Conservation (phyloP, 2,329 filamentous ascomycete genomes). For the Xylaria multiplex region DNA sequence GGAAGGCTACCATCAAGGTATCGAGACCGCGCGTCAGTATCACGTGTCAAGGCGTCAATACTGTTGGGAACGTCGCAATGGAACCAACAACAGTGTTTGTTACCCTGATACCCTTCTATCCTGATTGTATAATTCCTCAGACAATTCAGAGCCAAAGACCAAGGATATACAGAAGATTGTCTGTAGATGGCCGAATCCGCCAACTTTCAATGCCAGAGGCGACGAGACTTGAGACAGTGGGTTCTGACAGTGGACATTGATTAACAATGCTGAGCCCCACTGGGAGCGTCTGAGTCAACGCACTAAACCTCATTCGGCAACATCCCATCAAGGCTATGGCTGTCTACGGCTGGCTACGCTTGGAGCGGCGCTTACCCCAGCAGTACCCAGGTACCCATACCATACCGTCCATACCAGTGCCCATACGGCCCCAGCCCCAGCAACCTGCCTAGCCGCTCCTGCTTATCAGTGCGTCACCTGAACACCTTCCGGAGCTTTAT, state of each 20-base stretch:
- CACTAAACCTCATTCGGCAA: slow-evolving; percentile 23
- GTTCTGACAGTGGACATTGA: too few relatives aligned
- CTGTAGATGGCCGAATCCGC: too few relatives aligned
- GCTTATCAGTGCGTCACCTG: slow-evolving; percentile 48
- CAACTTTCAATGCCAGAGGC: neutral
- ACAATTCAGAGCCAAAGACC: too few relatives aligned
- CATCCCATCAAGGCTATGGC: slow-evolving; percentile 9
- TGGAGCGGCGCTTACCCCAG: slow-evolving; percentile 31
- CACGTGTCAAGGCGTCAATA: slow-evolving; percentile 19
- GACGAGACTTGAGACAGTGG: slow-evolving; percentile 14
- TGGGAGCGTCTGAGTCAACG: slow-evolving; percentile 30
- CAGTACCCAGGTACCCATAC: too few relatives aligned
- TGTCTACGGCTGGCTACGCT: slow-evolving; percentile 13
- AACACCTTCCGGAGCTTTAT: slow-evolving; percentile 41
- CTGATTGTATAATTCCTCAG: too few relatives aligned
- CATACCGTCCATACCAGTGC: too few relatives aligned
- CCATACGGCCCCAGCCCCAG: too few relatives aligned
- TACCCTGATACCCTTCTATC: too few relatives aligned
- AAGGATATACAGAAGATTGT: too few relatives aligned
- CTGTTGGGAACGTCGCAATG: too few relatives aligned
- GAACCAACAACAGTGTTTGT: too few relatives aligned
- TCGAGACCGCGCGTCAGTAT: slow-evolving; percentile 14
- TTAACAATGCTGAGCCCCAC: neutral
- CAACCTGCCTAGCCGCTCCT: slow-evolving; percentile 12
- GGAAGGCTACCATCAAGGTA: neutral